phyloP scores from a whole-genome alignment of 768 basidiomycete species.

The Lentinula guzmanii region DNA sequence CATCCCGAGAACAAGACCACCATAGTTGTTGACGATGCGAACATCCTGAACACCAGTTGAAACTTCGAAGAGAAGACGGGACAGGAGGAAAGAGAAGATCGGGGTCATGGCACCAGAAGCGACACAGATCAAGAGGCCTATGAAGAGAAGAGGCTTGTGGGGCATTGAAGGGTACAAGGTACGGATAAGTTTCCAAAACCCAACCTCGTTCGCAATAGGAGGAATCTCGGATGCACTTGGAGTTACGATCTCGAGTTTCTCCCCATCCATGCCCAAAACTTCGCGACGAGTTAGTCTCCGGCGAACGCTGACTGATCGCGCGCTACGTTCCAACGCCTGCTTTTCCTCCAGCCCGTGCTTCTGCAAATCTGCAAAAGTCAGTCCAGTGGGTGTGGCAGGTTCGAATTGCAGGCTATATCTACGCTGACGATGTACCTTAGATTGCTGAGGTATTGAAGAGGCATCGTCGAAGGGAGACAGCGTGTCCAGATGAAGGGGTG shows the following conservation, averaged over 20 bases:
- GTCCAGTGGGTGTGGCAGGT: conserved; percentile 38
- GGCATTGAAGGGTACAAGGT: conserved; percentile 69
- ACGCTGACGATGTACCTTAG: conserved; percentile 20
- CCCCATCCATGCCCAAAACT: conserved; percentile 15
- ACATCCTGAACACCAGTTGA: conserved; percentile 64
- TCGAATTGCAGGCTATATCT: conserved; percentile 63
- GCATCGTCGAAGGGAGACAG: not conserved
- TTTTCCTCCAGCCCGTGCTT: conserved; percentile 29
- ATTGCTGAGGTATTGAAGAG: conserved; percentile 14
- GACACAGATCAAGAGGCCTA: conserved; percentile 67
- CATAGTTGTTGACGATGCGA: conserved; percentile 59
- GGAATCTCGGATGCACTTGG: conserved; percentile 11
- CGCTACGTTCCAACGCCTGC: conserved; percentile 31
- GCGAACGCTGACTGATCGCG: conserved; percentile 22
- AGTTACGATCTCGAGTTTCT: conserved; percentile 19
- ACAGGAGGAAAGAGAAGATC: conserved; percentile 86
- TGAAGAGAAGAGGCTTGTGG: conserved; percentile 57
- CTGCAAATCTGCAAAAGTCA: conserved; percentile 8
- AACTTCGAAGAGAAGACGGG: conserved; percentile 71
- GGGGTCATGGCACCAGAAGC: conserved; percentile 84
- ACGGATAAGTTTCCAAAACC: conserved; percentile 43
- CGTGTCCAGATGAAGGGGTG: not conserved
- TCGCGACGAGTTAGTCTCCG: conserved; percentile 9
- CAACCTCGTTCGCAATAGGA: conserved; percentile 14
- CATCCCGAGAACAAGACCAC: conserved; percentile 65